Conservation (phyloP, 495 filamentous ascomycete species). For the Aspergillus ostianus region DNA sequence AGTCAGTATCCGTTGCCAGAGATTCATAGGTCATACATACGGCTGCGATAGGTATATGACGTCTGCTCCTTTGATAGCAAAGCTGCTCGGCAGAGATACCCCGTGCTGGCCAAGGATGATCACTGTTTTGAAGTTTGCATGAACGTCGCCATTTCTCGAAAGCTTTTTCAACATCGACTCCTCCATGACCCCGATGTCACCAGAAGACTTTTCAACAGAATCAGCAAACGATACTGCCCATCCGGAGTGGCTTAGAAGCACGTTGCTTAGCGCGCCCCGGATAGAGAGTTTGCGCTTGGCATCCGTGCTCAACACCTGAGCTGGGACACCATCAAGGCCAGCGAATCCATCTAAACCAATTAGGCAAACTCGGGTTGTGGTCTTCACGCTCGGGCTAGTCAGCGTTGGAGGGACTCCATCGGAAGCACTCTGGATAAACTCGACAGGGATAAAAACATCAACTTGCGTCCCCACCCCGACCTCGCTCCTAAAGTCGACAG, state of each 20-base stretch:
- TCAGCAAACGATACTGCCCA: slow-evolving; percentile 35
- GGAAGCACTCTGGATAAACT: slow-evolving; percentile 3
- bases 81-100: slow-evolving; percentile 5
- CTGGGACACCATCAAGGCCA: slow-evolving; percentile 26
- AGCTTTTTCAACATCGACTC: slow-evolving; percentile 21
- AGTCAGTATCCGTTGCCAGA: slow-evolving; percentile 15
- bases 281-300: slow-evolving; percentile 36
- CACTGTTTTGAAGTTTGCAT: slow-evolving; percentile 23
- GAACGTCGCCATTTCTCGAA: slow-evolving; percentile 9
- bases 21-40: slow-evolving; percentile 17
- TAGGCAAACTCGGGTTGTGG: slow-evolving; percentile 22
- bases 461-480: slow-evolving; percentile 58
- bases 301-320: slow-evolving; percentile 27
- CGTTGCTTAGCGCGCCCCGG: slow-evolving; percentile 30
- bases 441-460: slow-evolving; percentile 49
- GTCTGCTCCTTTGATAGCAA: slow-evolving; percentile 14
- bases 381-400: background rate
- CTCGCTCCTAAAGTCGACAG: slow-evolving; percentile 58
- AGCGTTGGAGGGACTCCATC: background rate
- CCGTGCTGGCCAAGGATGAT: slow-evolving; percentile 30
- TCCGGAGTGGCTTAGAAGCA: slow-evolving; percentile 26
- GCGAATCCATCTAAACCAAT: slow-evolving; percentile 33
- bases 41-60: slow-evolving; percentile 33
- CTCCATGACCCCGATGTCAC: slow-evolving; percentile 34
- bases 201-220: slow-evolving; percentile 22